Base-by-base conservation (phyloP, 176 grass and related monocot species). In the Oryza nivara region DNA sequence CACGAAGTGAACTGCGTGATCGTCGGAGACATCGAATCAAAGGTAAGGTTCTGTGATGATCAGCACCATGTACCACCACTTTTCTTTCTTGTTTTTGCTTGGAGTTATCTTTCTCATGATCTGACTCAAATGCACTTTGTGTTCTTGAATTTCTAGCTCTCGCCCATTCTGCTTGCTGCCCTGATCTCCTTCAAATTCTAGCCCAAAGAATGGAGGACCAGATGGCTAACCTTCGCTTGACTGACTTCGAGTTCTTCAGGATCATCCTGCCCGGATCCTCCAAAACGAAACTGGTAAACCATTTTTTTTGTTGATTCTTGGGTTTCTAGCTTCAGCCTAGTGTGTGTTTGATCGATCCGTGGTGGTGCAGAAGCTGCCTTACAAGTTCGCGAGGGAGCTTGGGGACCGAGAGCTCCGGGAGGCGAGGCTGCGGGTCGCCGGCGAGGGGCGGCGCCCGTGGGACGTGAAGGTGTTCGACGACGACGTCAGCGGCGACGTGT, bases 171-270 rank as follows among this genome's bases (percentile, higher is more conserved):
- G 4, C 52, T 56, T 56, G 12, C 6, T 56, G 40, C 7, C 16
- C 16, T 56, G 14, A 19, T 56, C 52, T 56, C 5, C 51, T 19
- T 56, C 12, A 49, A 10, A 44, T 15, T 49, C 3, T 56, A 5
- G 20, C 47, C 12, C 23, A 23, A 44, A 44, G 0, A 2, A 77
- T 85, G 51, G 54, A 56, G n/a, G 32, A 77, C 32, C 52, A 22
- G 72, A 77, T 65, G 66, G 23, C 51, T 34, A 61, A 41, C 13
- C 13, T 16, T 36, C 48, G 30, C 8, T 25, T 14, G 54, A 14
- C 34, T 56, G 43, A 66, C 25, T 72, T 82, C 56, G 83, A 89
- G 73, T 89, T 89, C 44, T 89, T 86, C 83, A 65, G 56, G 54
- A 46, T 89, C 67, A 79, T 86, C 5, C 54, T 86, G 54, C 43